A percentile compares a stretch with the other conserved stretches of the same genome.
These are phyloP conservation scores for Tolypocladium paradoxum DNA, from an alignment of 2,329 filamentous ascomycete species.

Conservation along the genomic window DNA sequence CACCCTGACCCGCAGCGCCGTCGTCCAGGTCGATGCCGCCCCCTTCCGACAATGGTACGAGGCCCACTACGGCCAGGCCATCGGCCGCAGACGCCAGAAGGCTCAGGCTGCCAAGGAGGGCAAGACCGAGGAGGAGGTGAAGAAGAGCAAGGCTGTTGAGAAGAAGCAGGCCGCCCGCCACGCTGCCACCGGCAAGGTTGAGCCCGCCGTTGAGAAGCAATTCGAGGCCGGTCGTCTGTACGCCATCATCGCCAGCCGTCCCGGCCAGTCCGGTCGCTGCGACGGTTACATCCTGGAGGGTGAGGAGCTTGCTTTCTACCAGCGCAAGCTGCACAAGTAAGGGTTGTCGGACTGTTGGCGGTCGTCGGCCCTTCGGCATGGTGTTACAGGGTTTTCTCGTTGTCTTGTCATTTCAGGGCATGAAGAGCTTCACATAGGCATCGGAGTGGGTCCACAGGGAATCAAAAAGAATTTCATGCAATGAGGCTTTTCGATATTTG, in stretches of 20 bases:
- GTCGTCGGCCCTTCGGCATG: conserved; percentile 18
- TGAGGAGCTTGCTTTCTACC: conserved; percentile 99
- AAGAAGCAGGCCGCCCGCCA: conserved; percentile 91
- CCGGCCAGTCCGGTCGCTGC: conserved; percentile 90
- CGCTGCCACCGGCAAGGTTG: conserved; percentile 82
- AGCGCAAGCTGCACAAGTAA: conserved; percentile 99
- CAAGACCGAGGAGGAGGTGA: conserved; percentile 56
- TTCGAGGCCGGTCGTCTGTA: conserved; percentile 98
- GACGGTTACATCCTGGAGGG: conserved; percentile 99
- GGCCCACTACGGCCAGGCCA: conserved; percentile 89
- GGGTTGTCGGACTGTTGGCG: conserved; percentile 15
- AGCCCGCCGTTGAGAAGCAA: conserved; percentile 87
- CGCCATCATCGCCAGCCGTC: conserved; percentile 84
- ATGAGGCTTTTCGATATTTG: conserved; percentile 5
- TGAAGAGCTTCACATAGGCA: conserved; percentile 26
- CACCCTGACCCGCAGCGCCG: conserved; percentile 97
- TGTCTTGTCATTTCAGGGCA: conserved; percentile 23
- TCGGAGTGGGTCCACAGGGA: conserved; percentile 27
- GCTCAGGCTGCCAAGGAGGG: conserved; percentile 52
- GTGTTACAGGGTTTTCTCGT: conserved; percentile 27
- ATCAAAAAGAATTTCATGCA: conserved; percentile 24
- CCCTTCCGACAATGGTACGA: conserved; percentile 99
- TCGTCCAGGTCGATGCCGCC: conserved; percentile 96
- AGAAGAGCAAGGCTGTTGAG: conserved; percentile 94
- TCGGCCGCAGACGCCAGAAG: conserved; percentile 87